These are phyloP conservation scores for Calocera cornea DNA, from an alignment of 768 basidiomycete genomes.

Conservation along the genomic window DNA sequence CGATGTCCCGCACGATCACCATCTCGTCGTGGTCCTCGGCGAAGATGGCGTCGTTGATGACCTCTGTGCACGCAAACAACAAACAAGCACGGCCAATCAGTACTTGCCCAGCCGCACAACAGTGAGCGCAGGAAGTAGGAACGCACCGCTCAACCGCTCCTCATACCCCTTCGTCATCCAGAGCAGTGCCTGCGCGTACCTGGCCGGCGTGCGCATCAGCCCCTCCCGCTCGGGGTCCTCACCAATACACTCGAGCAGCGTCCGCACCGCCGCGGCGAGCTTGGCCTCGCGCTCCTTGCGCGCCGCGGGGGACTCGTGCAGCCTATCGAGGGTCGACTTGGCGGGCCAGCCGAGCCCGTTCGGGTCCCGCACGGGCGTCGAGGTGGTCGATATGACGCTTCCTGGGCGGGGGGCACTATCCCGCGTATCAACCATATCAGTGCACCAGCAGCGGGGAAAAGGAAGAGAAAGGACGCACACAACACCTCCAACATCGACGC, in stretches of 20 bases:
- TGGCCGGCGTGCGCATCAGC: conserved; percentile 76
- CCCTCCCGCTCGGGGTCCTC: conserved; percentile 97
- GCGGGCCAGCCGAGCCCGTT: conserved; percentile 37
- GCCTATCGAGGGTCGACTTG: conserved; percentile 75
- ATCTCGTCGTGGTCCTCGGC: conserved; percentile 99
- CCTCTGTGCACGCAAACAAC: conserved; percentile 44
- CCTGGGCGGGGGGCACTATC: not conserved
- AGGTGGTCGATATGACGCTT: not conserved
- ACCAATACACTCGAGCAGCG: conserved; percentile 91
- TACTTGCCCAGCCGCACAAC: not conserved
- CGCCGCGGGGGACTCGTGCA: conserved; percentile 67
- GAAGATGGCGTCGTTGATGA: conserved; percentile 97
- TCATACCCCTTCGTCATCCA: conserved; percentile 99
- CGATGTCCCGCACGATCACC: conserved; percentile 96
- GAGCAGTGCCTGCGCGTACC: conserved; percentile 92
- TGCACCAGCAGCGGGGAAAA: not conserved
- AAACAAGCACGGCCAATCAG: no score
- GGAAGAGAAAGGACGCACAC: not conserved
- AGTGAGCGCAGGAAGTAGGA: conserved; percentile 11
- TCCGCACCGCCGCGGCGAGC: conserved; percentile 73
- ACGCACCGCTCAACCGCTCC: conserved; percentile 72
- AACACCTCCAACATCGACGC: not conserved
- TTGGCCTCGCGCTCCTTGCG: conserved; percentile 56
- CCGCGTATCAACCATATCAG: not conserved
- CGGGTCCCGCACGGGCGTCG: conserved; percentile 15